A percentile compares a stretch with the other conserved stretches of the same genome.
Conservation (phyloP, 495 filamentous ascomycete genomes). For the Hypomontagnella submonticulosa region DNA sequence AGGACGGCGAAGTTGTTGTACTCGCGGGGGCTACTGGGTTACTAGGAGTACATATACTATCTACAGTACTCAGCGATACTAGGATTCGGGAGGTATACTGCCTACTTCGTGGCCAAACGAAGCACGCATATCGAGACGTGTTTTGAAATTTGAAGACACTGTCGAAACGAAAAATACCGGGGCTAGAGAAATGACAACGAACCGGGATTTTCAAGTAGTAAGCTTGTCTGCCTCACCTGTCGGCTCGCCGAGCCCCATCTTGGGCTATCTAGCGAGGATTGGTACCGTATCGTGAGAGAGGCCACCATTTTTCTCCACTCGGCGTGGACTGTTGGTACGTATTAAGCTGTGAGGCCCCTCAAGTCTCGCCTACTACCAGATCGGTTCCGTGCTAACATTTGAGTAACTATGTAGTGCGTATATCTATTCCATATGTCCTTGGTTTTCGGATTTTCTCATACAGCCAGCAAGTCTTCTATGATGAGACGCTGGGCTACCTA, state of each 20-base stretch:
- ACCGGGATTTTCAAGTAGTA: neutral
- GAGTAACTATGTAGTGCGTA: no score
- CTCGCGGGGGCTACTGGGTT: conserved; percentile 69
- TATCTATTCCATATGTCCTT: no score
- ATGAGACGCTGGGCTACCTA: no score
- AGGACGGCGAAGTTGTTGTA: conserved; percentile 48
- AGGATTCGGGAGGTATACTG: conserved; percentile 62
- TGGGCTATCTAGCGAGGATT: conserved; percentile 50
- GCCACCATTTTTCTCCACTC: conserved; percentile 67
- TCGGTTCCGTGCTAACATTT: no score
- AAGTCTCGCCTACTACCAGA: no score
- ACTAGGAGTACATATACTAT: conserved; percentile 65
- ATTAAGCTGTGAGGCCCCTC: no score
- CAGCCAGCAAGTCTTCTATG: no score
- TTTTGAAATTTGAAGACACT: conserved; percentile 63
- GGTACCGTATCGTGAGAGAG: conserved; percentile 50
- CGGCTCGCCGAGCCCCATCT: conserved; percentile 52
- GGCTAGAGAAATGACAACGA: neutral
- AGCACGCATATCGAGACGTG: conserved; percentile 48
- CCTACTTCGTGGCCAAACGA: conserved; percentile 58
- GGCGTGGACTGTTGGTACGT: conserved; percentile 67
- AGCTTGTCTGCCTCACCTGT: conserved; percentile 46
- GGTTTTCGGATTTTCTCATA: no score
- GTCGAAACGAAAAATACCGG: conserved; percentile 25
- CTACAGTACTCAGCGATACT: conserved; percentile 54